phyloP scores from a whole-genome alignment of 192 early-diverging fungal genomes.

The Gonapodya prolifera region DNA sequence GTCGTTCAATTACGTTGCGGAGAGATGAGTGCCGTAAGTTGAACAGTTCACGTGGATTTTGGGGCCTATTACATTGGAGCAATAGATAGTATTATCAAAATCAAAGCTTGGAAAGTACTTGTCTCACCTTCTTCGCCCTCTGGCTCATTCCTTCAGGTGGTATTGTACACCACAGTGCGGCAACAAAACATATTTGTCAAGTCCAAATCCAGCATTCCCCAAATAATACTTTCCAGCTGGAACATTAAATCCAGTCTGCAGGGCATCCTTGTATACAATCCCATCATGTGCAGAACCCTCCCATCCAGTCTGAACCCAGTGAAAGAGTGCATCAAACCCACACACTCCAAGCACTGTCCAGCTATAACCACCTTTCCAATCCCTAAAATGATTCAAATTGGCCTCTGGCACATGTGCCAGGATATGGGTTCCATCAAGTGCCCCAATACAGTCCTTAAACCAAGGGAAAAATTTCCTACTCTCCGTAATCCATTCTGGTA shows the following conservation, averaged over 20 bases:
- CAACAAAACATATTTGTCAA: not conserved
- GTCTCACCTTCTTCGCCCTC: too few species aligned
- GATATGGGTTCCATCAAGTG: constrained; percentile 14
- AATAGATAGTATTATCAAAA: too few species aligned
- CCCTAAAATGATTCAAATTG: not conserved
- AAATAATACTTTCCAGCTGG: constrained; percentile 8
- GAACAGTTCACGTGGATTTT: too few species aligned
- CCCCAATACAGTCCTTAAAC: constrained; percentile 11
- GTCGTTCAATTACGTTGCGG: too few species aligned
- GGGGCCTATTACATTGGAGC: too few species aligned
- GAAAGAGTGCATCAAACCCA: constrained; percentile 6
- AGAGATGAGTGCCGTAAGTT: too few species aligned
- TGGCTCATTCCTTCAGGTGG: constrained; percentile 13
- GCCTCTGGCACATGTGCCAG: not conserved
- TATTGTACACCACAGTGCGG: constrained; percentile 8
- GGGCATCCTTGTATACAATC: constrained; percentile 5
- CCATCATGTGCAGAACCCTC: constrained; percentile 12
- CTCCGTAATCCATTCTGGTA: too few species aligned
- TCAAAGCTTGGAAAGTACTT: too few species aligned
- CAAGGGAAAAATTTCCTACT: not conserved
- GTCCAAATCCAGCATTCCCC: constrained; percentile 7
- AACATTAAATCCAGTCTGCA: constrained; percentile 8
- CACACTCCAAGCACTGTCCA: constrained; percentile 9
- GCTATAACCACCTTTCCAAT: too few species aligned
- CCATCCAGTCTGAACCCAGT: constrained; percentile 8